Evolutionary conservation across 2,329 filamentous ascomycete genomes (phyloP).

Genomic region (Bertia moriformis): DNA sequence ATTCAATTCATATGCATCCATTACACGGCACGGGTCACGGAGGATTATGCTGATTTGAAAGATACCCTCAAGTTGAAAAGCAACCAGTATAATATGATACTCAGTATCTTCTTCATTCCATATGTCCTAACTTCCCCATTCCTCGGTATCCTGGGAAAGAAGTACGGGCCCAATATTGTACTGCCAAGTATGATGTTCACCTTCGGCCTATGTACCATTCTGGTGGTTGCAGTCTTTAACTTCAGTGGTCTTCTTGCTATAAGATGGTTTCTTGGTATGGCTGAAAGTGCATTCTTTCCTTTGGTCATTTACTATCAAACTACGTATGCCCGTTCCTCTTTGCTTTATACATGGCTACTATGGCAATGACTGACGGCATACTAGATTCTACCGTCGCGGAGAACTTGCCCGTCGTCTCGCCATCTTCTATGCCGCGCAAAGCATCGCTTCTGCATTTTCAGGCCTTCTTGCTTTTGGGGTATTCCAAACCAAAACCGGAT

Average conservation of each 20-base stretch:
- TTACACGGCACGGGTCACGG: too few relatives aligned
- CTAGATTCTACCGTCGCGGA: slow-evolving; percentile 50
- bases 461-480: slow-evolving; percentile 44
- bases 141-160: slow-evolving; percentile 50
- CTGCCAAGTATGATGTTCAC: slow-evolving; percentile 57
- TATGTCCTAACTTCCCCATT: slow-evolving; percentile 57
- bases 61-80: slow-evolving; percentile 14
- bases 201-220: slow-evolving; percentile 44
- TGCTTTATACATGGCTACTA: neutral
- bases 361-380: neutral
- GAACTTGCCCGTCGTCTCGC: slow-evolving; percentile 58
- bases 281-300: slow-evolving; percentile 56
- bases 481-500: slow-evolving; percentile 37
- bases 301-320: slow-evolving; percentile 42
- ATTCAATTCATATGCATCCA: too few relatives aligned
- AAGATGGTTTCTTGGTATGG: slow-evolving; percentile 56
- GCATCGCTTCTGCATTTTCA: slow-evolving; percentile 46
- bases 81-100: slow-evolving; percentile 56
- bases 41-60: too few relatives aligned
- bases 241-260: slow-evolving; percentile 54
- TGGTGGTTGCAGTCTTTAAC: slow-evolving; percentile 37
- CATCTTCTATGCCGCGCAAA: slow-evolving; percentile 53
- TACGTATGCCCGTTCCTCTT: slow-evolving; percentile 13
- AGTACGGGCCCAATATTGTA: slow-evolving; percentile 50
- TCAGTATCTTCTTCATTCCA: slow-evolving; percentile 63